Evolutionary conservation across 306 rosid genomes (phyloP), one percentile per base, ranked within the genome.

Genomic region (Medicago lupulina): DNA sequence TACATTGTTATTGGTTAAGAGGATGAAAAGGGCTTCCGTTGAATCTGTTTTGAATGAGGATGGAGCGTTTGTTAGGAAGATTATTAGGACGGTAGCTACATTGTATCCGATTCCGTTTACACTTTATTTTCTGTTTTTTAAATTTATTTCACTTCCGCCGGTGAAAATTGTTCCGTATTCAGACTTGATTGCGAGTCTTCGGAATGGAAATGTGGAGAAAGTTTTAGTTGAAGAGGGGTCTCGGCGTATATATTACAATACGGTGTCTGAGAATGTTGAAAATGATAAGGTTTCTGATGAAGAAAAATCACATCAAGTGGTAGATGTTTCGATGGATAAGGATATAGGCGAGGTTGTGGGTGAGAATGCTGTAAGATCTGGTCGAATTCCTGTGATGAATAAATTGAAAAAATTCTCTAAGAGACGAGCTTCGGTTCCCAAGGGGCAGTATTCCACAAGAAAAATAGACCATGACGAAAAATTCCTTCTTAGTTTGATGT

Each of bases 161-260:
- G 85, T 92, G 0, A 87, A 80, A 81, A 19, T 74, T 59, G 99
- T 95, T 76, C 97, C 99, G 0, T 95, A 95, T 87, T 92, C 99
- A 2, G 93, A 90, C 25, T 79, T 95, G 82, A 63, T 95, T 34
- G 71, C 71, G 6, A 92, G 88, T 76, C 93, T 95, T 71, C 83
- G 84, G 74, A 80, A 72, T 71, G 97, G 87, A 67, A 79, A 79
- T 51, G 97, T 95, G 49, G 67, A 85, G 0, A 90, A 83, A 58
- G 97, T 92, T 73, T 78, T 95, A 76, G 82, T 95, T 1, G 97
- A 95, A 86, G 99, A 95, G 76, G 97, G 96, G n/a, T 95, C 99
- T 41, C 93, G 93, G 3, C 87, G 90, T 9, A 88, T 95, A 85
- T 85, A 89, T 82, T 95, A 86, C 51, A 90, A 89, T 69, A 64